A percentile compares a stretch with the other conserved stretches of the same genome.
Conservation (phyloP, 2,329 filamentous ascomycete species). For the Alternaria sp. region DNA sequence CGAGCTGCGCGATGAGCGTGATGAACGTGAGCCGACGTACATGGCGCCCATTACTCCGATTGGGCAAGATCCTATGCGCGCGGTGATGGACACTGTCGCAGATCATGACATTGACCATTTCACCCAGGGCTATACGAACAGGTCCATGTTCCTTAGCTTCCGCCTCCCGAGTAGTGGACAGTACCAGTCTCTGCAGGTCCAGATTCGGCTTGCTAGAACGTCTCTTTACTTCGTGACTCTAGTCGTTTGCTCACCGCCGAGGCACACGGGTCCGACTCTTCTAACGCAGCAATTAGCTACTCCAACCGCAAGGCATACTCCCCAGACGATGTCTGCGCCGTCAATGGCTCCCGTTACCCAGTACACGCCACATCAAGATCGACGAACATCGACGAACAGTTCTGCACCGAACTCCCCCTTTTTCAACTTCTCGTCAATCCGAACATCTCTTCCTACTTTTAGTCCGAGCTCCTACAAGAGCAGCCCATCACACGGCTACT, state of each 20-base stretch:
- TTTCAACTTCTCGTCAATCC: slow-evolving; percentile 45
- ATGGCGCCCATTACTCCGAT: slow-evolving; percentile 59
- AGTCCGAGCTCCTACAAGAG: slow-evolving; percentile 46
- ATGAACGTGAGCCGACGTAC: slow-evolving; percentile 59
- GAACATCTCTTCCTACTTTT: slow-evolving; percentile 47
- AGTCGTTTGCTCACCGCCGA: slow-evolving; percentile 44
- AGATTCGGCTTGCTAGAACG: slow-evolving; percentile 54
- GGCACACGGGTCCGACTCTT: slow-evolving; percentile 40
- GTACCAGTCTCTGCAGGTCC: slow-evolving; percentile 47
- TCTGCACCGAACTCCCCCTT: slow-evolving; percentile 49
- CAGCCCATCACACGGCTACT: slow-evolving; percentile 47
- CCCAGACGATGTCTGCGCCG: slow-evolving; percentile 43
- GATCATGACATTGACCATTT: slow-evolving; percentile 56
- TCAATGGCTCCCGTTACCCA: slow-evolving; percentile 36
- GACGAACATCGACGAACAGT: slow-evolving; percentile 44
- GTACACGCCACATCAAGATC: slow-evolving; percentile 38
- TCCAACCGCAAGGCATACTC: slow-evolving; percentile 38
- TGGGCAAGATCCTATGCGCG: slow-evolving; percentile 54
- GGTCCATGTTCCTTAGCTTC: slow-evolving; percentile 54
- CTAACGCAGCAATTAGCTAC: slow-evolving; percentile 47
- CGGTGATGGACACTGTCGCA: slow-evolving; percentile 51
- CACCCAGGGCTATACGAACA: slow-evolving; percentile 55
- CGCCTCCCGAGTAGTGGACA: slow-evolving; percentile 42
- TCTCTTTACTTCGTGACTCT: slow-evolving; percentile 58
- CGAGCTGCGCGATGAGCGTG: slow-evolving; percentile 57